phyloP scores from a whole-genome alignment of 2,329 filamentous ascomycete genomes.

The Akanthomyces uredinophilus region DNA sequence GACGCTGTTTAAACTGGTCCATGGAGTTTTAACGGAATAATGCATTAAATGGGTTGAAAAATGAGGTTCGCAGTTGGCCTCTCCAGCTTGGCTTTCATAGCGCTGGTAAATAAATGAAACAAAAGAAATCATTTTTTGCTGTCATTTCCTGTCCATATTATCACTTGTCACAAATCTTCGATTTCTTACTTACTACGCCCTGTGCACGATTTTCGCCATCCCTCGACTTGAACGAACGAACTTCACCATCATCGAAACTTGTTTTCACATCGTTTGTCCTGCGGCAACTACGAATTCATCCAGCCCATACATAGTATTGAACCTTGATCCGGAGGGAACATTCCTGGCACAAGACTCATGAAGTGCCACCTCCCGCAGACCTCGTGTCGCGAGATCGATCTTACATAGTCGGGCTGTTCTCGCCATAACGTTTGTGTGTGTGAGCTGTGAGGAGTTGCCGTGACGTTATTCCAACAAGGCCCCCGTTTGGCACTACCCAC shows the following conservation, averaged over 20 bases:
- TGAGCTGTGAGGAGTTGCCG: too few species aligned
- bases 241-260: background rate
- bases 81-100: constrained; percentile 1
- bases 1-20: constrained; percentile 63
- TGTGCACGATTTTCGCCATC: too few species aligned
- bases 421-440: too few species aligned
- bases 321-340: too few species aligned
- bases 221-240: background rate
- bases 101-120: constrained; percentile 13
- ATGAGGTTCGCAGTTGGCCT: constrained; percentile 8
- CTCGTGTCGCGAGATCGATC: too few species aligned
- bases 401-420: too few species aligned
- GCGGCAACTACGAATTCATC: too few species aligned
- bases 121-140: background rate
- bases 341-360: too few species aligned
- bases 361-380: too few species aligned
- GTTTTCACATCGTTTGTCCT: background rate
- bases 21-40: constrained; percentile 8
- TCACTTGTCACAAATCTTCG: background rate
- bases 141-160: background rate
- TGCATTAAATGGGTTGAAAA: constrained; percentile 15
- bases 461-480: too few species aligned
- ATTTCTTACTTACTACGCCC: background rate
- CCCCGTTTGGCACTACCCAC: too few species aligned
- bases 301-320: too few species aligned